These are phyloP conservation scores for Sporisorium graminicola DNA, from an alignment of 1,284 basidiomycete species.

Conservation along the genomic window DNA sequence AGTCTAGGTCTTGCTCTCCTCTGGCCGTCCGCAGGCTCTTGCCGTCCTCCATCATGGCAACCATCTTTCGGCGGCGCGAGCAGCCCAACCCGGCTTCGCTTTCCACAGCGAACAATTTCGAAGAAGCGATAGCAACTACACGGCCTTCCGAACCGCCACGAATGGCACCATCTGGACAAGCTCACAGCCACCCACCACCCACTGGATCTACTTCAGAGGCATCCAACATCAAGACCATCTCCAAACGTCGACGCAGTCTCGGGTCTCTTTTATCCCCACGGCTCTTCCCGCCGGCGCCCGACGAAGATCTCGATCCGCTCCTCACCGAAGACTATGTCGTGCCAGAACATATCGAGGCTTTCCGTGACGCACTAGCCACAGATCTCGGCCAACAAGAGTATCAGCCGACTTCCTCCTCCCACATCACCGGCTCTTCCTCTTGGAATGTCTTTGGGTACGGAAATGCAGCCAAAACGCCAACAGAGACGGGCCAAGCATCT, in stretches of 20 bases:
- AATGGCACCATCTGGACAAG: neutral
- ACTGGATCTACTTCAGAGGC: slow-evolving; percentile 1
- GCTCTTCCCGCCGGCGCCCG: slow-evolving; percentile 26
- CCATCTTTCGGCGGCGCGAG: slow-evolving; percentile 46
- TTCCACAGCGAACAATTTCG: slow-evolving; percentile 10
- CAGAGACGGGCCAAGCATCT: slow-evolving; percentile 16
- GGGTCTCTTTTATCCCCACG: slow-evolving; percentile 44
- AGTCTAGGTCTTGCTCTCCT: neutral
- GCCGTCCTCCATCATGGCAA: slow-evolving; percentile 17
- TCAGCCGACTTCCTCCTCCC: slow-evolving; percentile 28
- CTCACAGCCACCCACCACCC: slow-evolving; percentile 1
- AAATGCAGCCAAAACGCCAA: slow-evolving; percentile 28
- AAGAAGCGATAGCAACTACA: slow-evolving; percentile 10
- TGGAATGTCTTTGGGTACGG: slow-evolving; percentile 49
- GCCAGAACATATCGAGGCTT: slow-evolving; percentile 55
- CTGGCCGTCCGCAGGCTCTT: neutral
- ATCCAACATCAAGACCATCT: slow-evolving; percentile 14
- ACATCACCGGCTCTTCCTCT: slow-evolving; percentile 42
- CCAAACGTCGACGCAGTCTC: slow-evolving; percentile 43
- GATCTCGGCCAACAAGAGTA: slow-evolving; percentile 63
- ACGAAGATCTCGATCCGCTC: slow-evolving; percentile 53
- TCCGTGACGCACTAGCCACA: slow-evolving; percentile 55
- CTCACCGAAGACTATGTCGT: slow-evolving; percentile 54
- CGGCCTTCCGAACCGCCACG: slow-evolving; percentile 5
- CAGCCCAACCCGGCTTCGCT: slow-evolving; percentile 41